Base-by-base conservation (phyloP, 2,329 filamentous ascomycete genomes). In the Botryotinia calthae region DNA sequence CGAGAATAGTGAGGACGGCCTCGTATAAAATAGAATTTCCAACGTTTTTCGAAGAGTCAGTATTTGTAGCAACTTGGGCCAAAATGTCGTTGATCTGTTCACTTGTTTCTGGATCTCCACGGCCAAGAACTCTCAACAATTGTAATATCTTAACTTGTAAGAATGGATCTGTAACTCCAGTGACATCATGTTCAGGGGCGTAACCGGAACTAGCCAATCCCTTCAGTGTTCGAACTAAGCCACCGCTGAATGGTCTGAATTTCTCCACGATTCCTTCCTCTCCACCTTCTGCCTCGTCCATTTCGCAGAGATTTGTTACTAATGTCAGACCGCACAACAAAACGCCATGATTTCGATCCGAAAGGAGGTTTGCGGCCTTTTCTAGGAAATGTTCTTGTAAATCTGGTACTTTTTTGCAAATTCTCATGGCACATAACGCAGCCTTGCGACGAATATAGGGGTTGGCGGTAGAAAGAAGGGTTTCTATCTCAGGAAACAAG, bases 71-170 rank as follows among this genome's bases (percentile, higher is more conserved):
- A 71, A 99, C 96, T 84, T 97, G 95, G 9, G 96, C 96, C 74
- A 99, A 85, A 75, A 99, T 99, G 80, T 99, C 96, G 84, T 98
- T 99, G 85, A 99, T 98, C 82, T 97, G 91, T 83, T 99, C 97
- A 82, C 94, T 98, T 40, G 93, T 94, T 74, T 94, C 87, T 18
- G 90, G 86, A 82, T 99, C 94, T 51, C 95, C 95, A 75, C 94
- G 90, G 25, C 92, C 95, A 63, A 99, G 86, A 14, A 97, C 93
- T 76, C 95, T 88, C 70, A 99, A 85, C 69, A 99, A 84, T 72
- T 93, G 90, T 71, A 99, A 86, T 73, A 99, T 94, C 85, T 98
- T 99, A 84, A 97, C 95, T 84, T 99, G 96, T 65, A 99, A 83
- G 84, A 99, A 99, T 0, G 96, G 96, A 82, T 99, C 97, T 58